Percentiles rank a stretch among this genome's conserved stretches.
Evolutionary conservation across 805 yeast species (phyloP).

Genomic region (Kuraishia floccosa): DNA sequence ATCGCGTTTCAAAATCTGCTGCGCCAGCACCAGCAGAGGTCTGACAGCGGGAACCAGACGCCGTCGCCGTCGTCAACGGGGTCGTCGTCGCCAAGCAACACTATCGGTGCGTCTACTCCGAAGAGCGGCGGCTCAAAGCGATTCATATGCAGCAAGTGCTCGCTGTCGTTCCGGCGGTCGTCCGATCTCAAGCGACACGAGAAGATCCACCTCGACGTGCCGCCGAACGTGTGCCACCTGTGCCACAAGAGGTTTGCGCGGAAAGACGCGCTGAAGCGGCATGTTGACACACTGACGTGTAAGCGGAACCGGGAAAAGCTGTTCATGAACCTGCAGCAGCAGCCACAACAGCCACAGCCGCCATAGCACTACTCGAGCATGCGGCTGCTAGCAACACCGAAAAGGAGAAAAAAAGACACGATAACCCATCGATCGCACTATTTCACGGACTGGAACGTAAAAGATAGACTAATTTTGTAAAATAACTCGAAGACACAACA

Average conservation of each 20-base stretch:
- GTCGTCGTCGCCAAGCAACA: background rate
- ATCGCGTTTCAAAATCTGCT: too few species aligned
- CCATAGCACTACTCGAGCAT: background rate
- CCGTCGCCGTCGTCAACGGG: background rate
- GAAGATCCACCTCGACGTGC: conserved; percentile 58
- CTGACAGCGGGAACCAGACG: too few species aligned
- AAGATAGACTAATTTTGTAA: too few species aligned
- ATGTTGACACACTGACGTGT: conserved; percentile 65
- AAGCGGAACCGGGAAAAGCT: conserved; percentile 54
- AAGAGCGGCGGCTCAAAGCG: too few species aligned
- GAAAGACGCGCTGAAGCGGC: conserved; percentile 73
- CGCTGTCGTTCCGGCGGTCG: conserved; percentile 52
- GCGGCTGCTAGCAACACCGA: background rate
- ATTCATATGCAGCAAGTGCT: conserved; percentile 51
- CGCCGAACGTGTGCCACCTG: conserved; percentile 63
- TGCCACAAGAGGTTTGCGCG: conserved; percentile 82
- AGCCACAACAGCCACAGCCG: background rate
- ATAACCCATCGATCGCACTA: too few species aligned
- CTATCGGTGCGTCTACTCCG: conserved; percentile 5
- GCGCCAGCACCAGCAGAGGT: too few species aligned
- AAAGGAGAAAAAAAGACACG: too few species aligned
- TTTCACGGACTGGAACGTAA: too few species aligned
- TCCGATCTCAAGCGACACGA: conserved; percentile 67
- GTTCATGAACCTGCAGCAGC: conserved; percentile 5
- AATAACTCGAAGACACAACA: too few species aligned